Evolutionary conservation across 1,284 basidiomycete genomes (phyloP).

Genomic region (Schizophyllum commune): DNA sequence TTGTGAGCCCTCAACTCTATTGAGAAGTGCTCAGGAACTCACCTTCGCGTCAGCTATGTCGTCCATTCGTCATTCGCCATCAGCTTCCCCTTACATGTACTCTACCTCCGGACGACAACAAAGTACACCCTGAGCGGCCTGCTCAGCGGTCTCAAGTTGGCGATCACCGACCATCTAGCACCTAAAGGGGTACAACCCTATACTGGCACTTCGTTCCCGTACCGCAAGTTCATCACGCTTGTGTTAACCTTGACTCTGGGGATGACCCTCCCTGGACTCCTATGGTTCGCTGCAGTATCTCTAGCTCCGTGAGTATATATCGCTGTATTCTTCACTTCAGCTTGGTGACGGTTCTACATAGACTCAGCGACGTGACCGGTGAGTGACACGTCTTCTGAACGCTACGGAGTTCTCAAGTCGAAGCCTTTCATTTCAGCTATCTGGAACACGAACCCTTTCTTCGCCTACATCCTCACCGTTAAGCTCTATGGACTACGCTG

Average conservation of each 20-base stretch:
- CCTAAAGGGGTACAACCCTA: slow-evolving; percentile 20
- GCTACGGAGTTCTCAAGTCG: slow-evolving; percentile 2
- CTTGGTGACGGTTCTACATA: slow-evolving; percentile 21
- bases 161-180: slow-evolving; percentile 47
- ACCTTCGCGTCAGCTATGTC: slow-evolving; percentile 45
- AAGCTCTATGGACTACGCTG: slow-evolving; percentile 51
- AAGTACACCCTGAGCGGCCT: slow-evolving; percentile 38
- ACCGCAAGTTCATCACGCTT: slow-evolving; percentile 33
- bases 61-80: slow-evolving; percentile 66
- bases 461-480: slow-evolving; percentile 68
- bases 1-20: slow-evolving; percentile 42
- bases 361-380: slow-evolving; percentile 70
- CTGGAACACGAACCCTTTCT: slow-evolving; percentile 83
- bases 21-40: slow-evolving; percentile 1
- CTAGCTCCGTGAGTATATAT: slow-evolving; percentile 58
- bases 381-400: slow-evolving; percentile 10
- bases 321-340: slow-evolving; percentile 4
- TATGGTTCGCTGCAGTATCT: slow-evolving; percentile 69
- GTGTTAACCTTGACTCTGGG: slow-evolving; percentile 47
- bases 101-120: slow-evolving; percentile 46
- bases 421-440: slow-evolving; percentile 38
- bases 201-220: slow-evolving; percentile 32
- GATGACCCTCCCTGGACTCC: slow-evolving; percentile 51
- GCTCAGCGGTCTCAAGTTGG: slow-evolving; percentile 39
- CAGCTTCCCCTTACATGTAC: slow-evolving; percentile 64